A percentile compares a stretch with the other conserved stretches of the same genome.
Conservation (phyloP, 345 rosid genomes). For the Cardamine resedifolia region DNA sequence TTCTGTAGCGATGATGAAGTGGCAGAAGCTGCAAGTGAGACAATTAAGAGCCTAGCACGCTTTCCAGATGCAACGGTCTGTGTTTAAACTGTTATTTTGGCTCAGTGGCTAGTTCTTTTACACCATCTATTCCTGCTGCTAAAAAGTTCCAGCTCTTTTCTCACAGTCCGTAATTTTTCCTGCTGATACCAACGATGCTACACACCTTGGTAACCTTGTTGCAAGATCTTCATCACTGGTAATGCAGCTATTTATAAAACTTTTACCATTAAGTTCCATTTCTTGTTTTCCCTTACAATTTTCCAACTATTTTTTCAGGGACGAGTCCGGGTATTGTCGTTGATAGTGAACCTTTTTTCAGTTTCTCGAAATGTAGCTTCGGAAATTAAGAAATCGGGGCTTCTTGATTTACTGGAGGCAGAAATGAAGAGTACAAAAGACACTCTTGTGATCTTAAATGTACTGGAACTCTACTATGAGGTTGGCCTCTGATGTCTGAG, state of each 20-base stretch:
- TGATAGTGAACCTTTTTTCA: constrained; percentile 90
- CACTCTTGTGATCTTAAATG: constrained; percentile 61
- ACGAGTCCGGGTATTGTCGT: constrained; percentile 68
- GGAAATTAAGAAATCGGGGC: constrained; percentile 53
- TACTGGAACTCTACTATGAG: constrained; percentile 86
- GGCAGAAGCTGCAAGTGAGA: constrained; percentile 68
- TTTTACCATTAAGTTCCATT: constrained; percentile 1
- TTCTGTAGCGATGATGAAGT: constrained; percentile 68
- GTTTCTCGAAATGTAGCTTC: constrained; percentile 71
- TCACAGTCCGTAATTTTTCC: constrained; percentile 69
- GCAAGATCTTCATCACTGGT: constrained; percentile 70
- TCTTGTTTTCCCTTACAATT: background rate
- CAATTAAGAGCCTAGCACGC: constrained; percentile 62
- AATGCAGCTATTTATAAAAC: constrained; percentile 21
- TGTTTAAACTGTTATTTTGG: constrained; percentile 16
- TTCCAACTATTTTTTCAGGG: constrained; percentile 55
- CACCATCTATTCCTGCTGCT: background rate
- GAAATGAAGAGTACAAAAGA: constrained; percentile 65
- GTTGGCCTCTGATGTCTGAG: constrained; percentile 42
- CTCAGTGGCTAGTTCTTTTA: background rate
- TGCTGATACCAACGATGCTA: constrained; percentile 44
- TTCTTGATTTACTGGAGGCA: constrained; percentile 73
- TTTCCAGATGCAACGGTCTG: constrained; percentile 71
- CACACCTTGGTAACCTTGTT: constrained; percentile 72
- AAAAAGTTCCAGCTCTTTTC: constrained; percentile 15